Percentiles rank a stretch among this genome's conserved stretches.
Evolutionary conservation across 768 basidiomycete genomes (phyloP).

Genomic region (Pulveroboletus frians): DNA sequence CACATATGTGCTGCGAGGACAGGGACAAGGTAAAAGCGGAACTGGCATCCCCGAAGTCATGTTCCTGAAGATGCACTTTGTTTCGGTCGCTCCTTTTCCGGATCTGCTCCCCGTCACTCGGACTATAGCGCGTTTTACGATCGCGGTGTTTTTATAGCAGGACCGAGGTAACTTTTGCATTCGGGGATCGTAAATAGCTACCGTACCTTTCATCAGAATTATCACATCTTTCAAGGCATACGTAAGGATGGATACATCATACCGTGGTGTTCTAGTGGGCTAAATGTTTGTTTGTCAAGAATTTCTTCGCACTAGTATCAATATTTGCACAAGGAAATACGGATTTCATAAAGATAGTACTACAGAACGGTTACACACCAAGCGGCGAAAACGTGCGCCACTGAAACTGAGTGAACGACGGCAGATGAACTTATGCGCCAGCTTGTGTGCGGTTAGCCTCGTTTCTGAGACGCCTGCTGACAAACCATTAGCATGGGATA

Average conservation of each 20-base stretch:
- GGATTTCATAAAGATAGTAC: slow-evolving; percentile 26
- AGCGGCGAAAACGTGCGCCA: not conserved
- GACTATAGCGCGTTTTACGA: not conserved
- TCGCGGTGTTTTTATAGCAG: not conserved
- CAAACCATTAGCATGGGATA: not conserved
- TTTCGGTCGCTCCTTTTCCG: too few relatives aligned
- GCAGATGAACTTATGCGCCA: not conserved
- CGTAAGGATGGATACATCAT: too few relatives aligned
- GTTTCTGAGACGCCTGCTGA: slow-evolving; percentile 27
- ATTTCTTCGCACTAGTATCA: not conserved
- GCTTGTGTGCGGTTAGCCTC: slow-evolving; percentile 9
- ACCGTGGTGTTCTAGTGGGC: too few relatives aligned
- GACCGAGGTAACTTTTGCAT: not conserved
- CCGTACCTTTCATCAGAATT: not conserved
- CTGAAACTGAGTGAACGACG: not conserved
- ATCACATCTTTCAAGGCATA: too few relatives aligned
- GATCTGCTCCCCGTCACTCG: not conserved
- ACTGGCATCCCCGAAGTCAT: not conserved
- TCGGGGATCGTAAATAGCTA: not conserved
- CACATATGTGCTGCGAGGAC: not conserved
- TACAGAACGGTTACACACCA: slow-evolving; percentile 14
- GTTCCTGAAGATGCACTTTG: not conserved
- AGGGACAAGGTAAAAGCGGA: not conserved
- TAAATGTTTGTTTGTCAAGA: not conserved
- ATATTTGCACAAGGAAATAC: slow-evolving; percentile 9